Evolutionary conservation across 1,139 yeast species (phyloP).

Genomic region (Saccharomyces hybrid): DNA sequence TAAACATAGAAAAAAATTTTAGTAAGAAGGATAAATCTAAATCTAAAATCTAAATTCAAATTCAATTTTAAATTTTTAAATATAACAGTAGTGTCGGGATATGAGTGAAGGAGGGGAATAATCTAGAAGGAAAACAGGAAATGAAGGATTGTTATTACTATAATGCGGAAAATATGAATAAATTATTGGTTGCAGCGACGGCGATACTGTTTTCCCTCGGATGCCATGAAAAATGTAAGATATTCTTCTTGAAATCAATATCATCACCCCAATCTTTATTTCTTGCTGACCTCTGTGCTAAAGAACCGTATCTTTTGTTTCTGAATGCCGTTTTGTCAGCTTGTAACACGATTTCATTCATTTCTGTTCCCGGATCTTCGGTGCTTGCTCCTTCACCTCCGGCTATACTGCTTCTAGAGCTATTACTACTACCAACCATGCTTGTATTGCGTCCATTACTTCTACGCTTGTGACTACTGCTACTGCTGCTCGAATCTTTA

Average conservation of each 20-base stretch:
- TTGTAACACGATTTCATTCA: conserved; percentile 72
- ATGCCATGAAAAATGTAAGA: conserved; percentile 96
- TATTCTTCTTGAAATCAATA: conserved; percentile 90
- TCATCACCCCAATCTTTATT: conserved; percentile 64
- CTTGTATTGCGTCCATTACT: conserved; percentile 1
- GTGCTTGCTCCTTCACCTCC: conserved; percentile 6
- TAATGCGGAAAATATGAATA: conserved; percentile 68
- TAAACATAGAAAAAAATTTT: not conserved
- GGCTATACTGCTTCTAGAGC: conserved; percentile 23
- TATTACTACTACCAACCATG: conserved; percentile 8
- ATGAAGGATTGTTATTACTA: conserved; percentile 23
- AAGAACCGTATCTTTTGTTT: conserved; percentile 29
- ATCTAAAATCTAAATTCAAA: not conserved
- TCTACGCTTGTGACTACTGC: conserved; percentile 1
- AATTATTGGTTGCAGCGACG: conserved; percentile 95
- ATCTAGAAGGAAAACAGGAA: too few species aligned
- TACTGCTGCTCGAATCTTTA: conserved; percentile 5
- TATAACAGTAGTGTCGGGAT: not conserved
- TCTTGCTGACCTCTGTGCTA: conserved; percentile 32
- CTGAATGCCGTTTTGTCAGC: conserved; percentile 98
- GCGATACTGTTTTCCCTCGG: conserved; percentile 96
- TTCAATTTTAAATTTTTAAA: conserved; percentile 4
- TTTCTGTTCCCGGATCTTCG: conserved; percentile 6
- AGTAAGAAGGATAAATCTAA: not conserved
- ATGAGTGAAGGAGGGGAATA: too few species aligned